Evolutionary conservation across 306 rosid genomes (phyloP), one percentile per base, ranked within the genome.

Genomic region (Vigna radiata): DNA sequence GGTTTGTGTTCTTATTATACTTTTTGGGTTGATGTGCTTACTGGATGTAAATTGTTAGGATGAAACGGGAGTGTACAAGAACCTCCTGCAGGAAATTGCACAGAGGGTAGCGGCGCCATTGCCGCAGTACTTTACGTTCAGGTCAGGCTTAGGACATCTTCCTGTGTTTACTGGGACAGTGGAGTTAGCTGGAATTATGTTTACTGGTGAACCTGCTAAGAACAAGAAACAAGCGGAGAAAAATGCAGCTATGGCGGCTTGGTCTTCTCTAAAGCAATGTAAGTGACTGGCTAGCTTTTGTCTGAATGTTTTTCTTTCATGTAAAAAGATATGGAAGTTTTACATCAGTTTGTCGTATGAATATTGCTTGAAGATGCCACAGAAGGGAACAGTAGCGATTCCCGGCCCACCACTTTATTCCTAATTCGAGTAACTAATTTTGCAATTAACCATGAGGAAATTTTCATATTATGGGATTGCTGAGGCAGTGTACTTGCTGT

Each of bases 241-340:
- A 83, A 96, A 96, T 88, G 99, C 99, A 12, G 99, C 99, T 59
- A 91, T 96, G 99, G 98, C 99, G 60, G 98, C 99, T 67, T 96
- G 99, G 99, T 92, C 99, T 7, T 88, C 96, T 77, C 82, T 96
- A 75, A 96, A 96, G 84, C 98, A 92, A 83, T 63, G 99, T 96
- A 79, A 92, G 97, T 85, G 72, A 44, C 53, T 68, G 3, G 7
- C 63, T 25, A 72, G 49, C 39, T 76, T 77, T 64, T 7, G 50
- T 31, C 6, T 71, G 21, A 52, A 53, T 21, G 37, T 4, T 56
- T 70, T 65, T 79, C 31, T 63, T 68, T 17, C 53, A 12, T 62
- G 53, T 36, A 41, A 69, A 68, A 62, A 17, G n/a, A 48, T 33
- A 8, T 18, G 49, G 68, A 64, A 72, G 7, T 37, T 29, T 29